Base-by-base conservation (phyloP, 495 filamentous ascomycete genomes). In the Tuber microsphaerosporum region DNA sequence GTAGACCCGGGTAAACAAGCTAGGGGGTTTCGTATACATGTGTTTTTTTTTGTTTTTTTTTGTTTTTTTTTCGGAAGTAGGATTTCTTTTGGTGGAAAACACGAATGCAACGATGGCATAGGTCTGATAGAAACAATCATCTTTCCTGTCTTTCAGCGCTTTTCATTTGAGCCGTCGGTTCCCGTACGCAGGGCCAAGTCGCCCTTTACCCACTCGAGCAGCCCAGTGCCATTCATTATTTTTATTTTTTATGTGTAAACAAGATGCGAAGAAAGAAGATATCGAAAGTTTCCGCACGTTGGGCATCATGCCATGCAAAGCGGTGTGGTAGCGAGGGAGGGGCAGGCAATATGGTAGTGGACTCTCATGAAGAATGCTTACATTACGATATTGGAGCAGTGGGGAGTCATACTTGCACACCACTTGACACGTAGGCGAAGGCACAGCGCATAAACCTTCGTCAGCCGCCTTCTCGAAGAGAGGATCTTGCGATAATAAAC, bases 381-480 rank as follows among this genome's bases (percentile, higher is more conserved):
- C 51, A 61, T 26, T 31, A 31, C 51, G 51, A 43, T 69, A 61
- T 68, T 51, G 77, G 71, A 73, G 76, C 71, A 68, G 70, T 34
- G 61, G 74, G 77, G 79, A 81, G 79, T 81, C 79, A 81, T 81
- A 77, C 74, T 74, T 81, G 70, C 77, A 80, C 79, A 80, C 72
- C 77, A 75, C 78, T 80, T 81, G 79, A 80, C 79, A 81, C 79
- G 79, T 81, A 81, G 75, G 78, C 78, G 78, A 80, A 74, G 74
- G 76, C 76, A 79, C 77, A 79, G 76, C 76, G 73, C 77, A 79
- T 79, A 79, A 78, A 72, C 76, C 72, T 74, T 34, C 73, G 75
- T 71, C 77, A 79, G 76, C 77, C 76, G 76, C 73, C 76, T 79
- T 26, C 45, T 79, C 51, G 43, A 39, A 61, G 22, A 20, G 48